Evolutionary conservation across 2,329 filamentous ascomycete species (phyloP), one percentile per base, ranked within the genome.

Genomic region (Tothia fuscella): DNA sequence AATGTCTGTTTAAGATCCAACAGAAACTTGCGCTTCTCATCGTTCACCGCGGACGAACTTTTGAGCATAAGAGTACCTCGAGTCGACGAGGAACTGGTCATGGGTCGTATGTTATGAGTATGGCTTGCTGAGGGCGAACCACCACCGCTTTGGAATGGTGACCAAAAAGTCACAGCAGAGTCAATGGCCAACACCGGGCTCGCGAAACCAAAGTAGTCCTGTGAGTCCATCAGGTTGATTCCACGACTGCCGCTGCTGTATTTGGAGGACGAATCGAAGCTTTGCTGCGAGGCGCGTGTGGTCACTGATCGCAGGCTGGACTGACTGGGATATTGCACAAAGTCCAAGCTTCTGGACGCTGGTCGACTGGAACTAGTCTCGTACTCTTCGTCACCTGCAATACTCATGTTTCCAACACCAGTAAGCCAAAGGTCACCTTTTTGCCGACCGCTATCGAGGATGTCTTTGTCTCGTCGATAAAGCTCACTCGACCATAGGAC

Each of bases 401-500:
- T 62, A 20, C 62, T 67, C n/a, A 69, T 52, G 1, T 64, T 65
- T 10, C 65, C 65, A 33, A 69, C 59, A 5, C 64, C 61, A 28
- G 60, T 67, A 12, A 64, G 47, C 47, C 66, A 66, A 1, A 68
- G 51, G 43, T 70, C 67, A 2, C 66, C 66, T 44, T 68, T 69
- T 47, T 67, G 65, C 12, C 64, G 59, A 10, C 66, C 67, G 44
- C 63, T 65, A 46, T 70, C 67, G 42, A 78, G 72, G 41, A 72
- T 63, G 31, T 73, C 68, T 47, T 82, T 80, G 52, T 95, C 88
- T 17, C 82, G 74, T 45, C 80, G 75, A 56, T 85, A 96, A 1
- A 98, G 69, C 44, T 93, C 82, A 54, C 87, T 95, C 0, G 87
- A 87, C 87, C 87, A 95, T 2, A 96, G 66, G 0, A 93, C 84